These are phyloP conservation scores for Ceratobasidium sp. DNA, from an alignment of 1,284 basidiomycete species.

Conservation along the genomic window DNA sequence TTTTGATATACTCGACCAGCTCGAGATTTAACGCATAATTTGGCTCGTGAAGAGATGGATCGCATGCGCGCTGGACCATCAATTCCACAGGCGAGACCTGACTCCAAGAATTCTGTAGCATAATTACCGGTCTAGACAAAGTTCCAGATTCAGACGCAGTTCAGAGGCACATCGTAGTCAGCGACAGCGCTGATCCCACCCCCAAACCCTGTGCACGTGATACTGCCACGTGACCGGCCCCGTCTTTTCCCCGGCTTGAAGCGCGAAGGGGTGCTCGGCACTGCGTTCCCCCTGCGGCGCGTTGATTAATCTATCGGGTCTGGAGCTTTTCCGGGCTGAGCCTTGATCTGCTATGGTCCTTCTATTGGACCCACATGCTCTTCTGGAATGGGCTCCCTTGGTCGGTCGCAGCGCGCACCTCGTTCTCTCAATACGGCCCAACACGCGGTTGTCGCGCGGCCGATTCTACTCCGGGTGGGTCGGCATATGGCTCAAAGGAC, in stretches of 20 bases:
- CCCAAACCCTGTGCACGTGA: constrained; percentile 32
- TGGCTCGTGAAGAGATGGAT: constrained; percentile 87
- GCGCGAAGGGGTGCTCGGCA: constrained; percentile 24
- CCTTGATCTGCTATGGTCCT: constrained; percentile 23
- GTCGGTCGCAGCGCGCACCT: background rate
- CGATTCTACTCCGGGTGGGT: constrained; percentile 20
- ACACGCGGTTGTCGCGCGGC: constrained; percentile 27
- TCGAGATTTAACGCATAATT: constrained; percentile 95
- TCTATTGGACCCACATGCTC: background rate
- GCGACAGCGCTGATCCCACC: constrained; percentile 15
- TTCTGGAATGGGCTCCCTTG: constrained; percentile 29
- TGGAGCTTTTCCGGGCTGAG: constrained; percentile 17
- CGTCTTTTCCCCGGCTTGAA: constrained; percentile 24
- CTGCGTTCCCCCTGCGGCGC: background rate
- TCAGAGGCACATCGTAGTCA: constrained; percentile 15
- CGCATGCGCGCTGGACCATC: constrained; percentile 87
- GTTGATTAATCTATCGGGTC: constrained; percentile 14
- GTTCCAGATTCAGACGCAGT: constrained; percentile 8
- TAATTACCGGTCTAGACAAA: constrained; percentile 33
- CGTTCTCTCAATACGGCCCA: background rate
- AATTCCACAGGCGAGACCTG: constrained; percentile 73
- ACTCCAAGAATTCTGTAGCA: constrained; percentile 52
- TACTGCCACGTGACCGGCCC: constrained; percentile 35
- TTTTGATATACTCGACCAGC: constrained; percentile 93
- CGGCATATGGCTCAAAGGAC: background rate